Evolutionary conservation across 2,329 filamentous ascomycete species (phyloP).

Genomic region (Onygenales sp.): DNA sequence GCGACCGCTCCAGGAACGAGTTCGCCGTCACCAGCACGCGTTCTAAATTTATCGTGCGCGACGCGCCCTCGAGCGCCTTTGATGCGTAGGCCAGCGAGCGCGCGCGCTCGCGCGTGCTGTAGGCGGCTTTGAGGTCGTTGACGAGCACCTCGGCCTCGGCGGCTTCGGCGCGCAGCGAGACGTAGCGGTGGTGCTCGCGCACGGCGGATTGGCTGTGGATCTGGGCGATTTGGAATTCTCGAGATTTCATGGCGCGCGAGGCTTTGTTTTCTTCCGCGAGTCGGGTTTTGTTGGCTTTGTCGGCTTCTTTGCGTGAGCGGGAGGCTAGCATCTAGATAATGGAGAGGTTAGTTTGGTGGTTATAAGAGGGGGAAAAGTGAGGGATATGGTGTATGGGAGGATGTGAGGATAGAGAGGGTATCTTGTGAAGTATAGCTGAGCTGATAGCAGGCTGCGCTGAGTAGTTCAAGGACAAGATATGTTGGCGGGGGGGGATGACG

Average conservation of each 20-base stretch:
- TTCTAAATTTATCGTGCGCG: slow-evolving; percentile 38
- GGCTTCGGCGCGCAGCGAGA: slow-evolving; percentile 36
- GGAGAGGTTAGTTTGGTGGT: neutral
- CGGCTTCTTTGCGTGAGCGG: slow-evolving; percentile 38
- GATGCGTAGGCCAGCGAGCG: slow-evolving; percentile 35
- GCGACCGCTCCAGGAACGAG: slow-evolving; percentile 31
- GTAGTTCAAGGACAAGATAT: neutral
- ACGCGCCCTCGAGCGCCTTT: slow-evolving; percentile 35
- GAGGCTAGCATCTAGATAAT: slow-evolving; percentile 34
- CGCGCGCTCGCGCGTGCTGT: slow-evolving; percentile 38
- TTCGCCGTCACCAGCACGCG: slow-evolving; percentile 33
- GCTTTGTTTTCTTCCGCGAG: slow-evolving; percentile 40
- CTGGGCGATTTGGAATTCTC: slow-evolving; percentile 40
- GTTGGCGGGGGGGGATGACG: neutral
- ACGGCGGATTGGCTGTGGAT: slow-evolving; percentile 39
- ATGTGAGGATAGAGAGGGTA: slow-evolving; percentile 5
- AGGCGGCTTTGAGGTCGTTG: slow-evolving; percentile 39
- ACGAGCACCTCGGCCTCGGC: slow-evolving; percentile 41
- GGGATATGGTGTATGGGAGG: neutral
- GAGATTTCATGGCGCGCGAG: slow-evolving; percentile 39
- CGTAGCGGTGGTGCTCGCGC: slow-evolving; percentile 37
- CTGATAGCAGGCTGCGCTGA: neutral
- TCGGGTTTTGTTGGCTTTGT: slow-evolving; percentile 36
- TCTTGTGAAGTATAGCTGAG: neutral
- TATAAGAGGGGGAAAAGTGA: neutral